A percentile compares a stretch with the other conserved stretches of the same genome.
These are phyloP conservation scores for Dichomitus squalens DNA, from an alignment of 1,284 basidiomycete genomes.

Conservation along the genomic window DNA sequence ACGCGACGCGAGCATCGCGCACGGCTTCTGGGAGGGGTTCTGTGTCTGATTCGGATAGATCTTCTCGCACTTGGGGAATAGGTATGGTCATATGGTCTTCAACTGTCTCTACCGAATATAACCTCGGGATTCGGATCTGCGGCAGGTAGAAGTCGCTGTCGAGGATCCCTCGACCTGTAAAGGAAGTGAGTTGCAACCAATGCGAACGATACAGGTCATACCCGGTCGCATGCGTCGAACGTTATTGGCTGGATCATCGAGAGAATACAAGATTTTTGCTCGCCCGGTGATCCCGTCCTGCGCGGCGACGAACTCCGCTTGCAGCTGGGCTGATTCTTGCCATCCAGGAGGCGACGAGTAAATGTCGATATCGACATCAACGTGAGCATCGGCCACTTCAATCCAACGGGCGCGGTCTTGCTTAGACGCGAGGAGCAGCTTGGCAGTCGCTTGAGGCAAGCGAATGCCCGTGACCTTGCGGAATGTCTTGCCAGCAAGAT, in stretches of 20 bases:
- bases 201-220: conserved; percentile 22
- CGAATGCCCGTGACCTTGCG: conserved; percentile 59
- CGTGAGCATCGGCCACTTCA: conserved; percentile 59
- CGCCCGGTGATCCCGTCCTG: conserved; percentile 76
- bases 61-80: conserved; percentile 12
- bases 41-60: conserved; percentile 63
- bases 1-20: conserved; percentile 71
- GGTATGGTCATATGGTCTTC: conserved; percentile 3
- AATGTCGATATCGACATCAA: conserved; percentile 67
- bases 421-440: conserved; percentile 47
- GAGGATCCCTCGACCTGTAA: conserved; percentile 39
- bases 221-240: conserved; percentile 18
- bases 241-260: conserved; percentile 14
- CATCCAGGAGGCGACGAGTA: conserved; percentile 69
- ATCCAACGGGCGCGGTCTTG: conserved; percentile 58
- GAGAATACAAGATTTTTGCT: conserved; percentile 57
- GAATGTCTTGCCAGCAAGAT: conserved; percentile 68
- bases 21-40: conserved; percentile 63
- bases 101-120: conserved; percentile 8
- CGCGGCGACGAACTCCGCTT: conserved; percentile 67
- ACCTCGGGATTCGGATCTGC: conserved; percentile 45
- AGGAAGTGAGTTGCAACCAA: conserved; percentile 10
- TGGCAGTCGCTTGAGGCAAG: conserved; percentile 50
- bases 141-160: conserved; percentile 59
- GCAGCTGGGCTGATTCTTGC: conserved; percentile 51